phyloP scores from a whole-genome alignment of 768 basidiomycete genomes.

The Tephrocybe sp. region DNA sequence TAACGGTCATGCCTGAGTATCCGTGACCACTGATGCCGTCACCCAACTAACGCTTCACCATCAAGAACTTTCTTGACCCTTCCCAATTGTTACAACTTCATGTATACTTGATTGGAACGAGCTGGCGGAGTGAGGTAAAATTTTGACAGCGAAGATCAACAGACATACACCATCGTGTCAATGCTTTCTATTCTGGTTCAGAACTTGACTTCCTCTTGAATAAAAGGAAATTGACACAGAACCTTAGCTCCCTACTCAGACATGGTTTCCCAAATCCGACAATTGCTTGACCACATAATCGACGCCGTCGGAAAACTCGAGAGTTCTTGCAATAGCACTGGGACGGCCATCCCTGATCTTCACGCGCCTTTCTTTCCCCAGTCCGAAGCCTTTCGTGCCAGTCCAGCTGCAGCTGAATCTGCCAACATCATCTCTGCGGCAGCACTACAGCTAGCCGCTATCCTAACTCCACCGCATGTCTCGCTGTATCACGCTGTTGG shows the following conservation, averaged over 20 bases:
- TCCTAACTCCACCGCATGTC: conserved; percentile 11
- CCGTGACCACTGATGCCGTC: too few relatives aligned
- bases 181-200: neutral
- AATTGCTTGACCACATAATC: conserved; percentile 2
- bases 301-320: conserved; percentile 8
- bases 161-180: too few relatives aligned
- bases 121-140: too few relatives aligned
- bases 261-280: conserved; percentile 9
- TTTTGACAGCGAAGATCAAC: too few relatives aligned
- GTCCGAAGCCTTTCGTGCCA: conserved; percentile 6
- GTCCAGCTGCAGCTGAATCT: conserved; percentile 1
- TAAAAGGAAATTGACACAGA: too few relatives aligned
- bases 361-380: conserved; percentile 12
- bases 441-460: conserved; percentile 14
- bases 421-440: conserved; percentile 12
- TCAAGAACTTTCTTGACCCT: too few relatives aligned
- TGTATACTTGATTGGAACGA: too few relatives aligned
- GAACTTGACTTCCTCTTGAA: neutral
- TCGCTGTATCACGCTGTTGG: conserved; percentile 8
- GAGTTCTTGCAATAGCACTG: neutral
- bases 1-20: too few relatives aligned
- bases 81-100: too few relatives aligned
- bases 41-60: too few relatives aligned
- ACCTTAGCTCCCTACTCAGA: too few relatives aligned
- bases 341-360: conserved; percentile 23